Evolutionary conservation across 768 basidiomycete genomes (phyloP), one percentile per base, ranked within the genome.

Genomic region (Jaapia argillacea): DNA sequence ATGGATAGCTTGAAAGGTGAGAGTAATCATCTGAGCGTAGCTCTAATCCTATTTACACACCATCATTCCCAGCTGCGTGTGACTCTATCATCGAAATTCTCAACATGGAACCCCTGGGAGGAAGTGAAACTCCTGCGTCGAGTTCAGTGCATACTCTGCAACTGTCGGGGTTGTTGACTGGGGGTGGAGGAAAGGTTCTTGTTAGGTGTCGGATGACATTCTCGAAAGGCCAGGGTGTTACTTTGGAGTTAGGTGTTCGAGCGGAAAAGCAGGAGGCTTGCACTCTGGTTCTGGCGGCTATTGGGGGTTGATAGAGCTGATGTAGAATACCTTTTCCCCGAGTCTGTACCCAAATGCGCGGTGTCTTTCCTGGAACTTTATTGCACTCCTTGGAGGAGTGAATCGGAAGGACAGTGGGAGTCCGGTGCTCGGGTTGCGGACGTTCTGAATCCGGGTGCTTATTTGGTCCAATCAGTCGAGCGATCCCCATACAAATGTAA

Each of bases 131-230:
- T 5, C 90, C 94, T 0, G 68, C 79, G 16, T 87, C 87, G 22
- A 70, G 80, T 6, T 82, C 91, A 3, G 85, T 97, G 40, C 96
- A 99, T 64, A 94, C 93, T 23, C 73, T 99, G 43, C 93, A 94
- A 56, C 62, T 99, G 35, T 89, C 92, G 13, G 96, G 96, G 36
- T 56, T 98, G 49, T 85, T 96, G 14, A 72, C 75, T 21, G 93
- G 94, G 24, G 92, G 92, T 20, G 91, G 88, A 21, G 93, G 92
- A n/a, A 97, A 97, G 68, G 87, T 96, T 24, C 74, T 99, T 44
- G 92, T 81, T 20, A 79, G 92, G 48, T 88, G 86, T 67, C 75
- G 94, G 48, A 99, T 98, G 96, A 97, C 94, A 7, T 97, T 77
- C 63, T 81, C 85, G 36, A 69, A 81, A 48, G 91, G 88, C 13